These are phyloP conservation scores for Cichorium intybus DNA, from an alignment of 140 eudicot genomes.

Conservation along the genomic window DNA sequence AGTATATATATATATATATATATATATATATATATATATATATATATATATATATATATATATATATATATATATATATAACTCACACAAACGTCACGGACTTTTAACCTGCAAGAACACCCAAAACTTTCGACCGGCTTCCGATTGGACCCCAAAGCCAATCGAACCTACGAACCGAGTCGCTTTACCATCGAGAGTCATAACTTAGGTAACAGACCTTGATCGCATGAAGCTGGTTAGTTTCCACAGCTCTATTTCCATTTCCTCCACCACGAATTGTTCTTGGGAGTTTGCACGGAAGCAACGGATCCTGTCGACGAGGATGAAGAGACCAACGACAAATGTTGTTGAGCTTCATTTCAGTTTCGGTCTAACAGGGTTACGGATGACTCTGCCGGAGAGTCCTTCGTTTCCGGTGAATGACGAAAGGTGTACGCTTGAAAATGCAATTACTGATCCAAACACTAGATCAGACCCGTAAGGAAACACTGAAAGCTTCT, in stretches of 20 bases:
- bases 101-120: too few species aligned
- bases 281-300: constrained; percentile 54
- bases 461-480: constrained; percentile 73
- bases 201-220: too few species aligned
- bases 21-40: too few species aligned
- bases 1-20: too few species aligned
- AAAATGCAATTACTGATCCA: constrained; percentile 46
- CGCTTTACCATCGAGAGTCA: too few species aligned
- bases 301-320: constrained; percentile 68
- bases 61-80: too few species aligned
- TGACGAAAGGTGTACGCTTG: constrained; percentile 76
- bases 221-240: too few species aligned
- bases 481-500: constrained; percentile 75
- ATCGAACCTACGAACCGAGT: too few species aligned
- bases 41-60: too few species aligned
- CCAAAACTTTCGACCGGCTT: too few species aligned
- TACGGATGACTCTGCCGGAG: constrained; percentile 53
- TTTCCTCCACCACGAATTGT: constrained; percentile 22
- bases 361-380: constrained; percentile 45
- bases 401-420: constrained; percentile 74
- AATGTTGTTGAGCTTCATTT: constrained; percentile 59
- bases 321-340: constrained; percentile 53
- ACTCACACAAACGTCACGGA: too few species aligned
- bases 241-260: constrained; percentile 67
- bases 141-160: too few species aligned